Base-by-base conservation (phyloP, 352 stramenopile genomes). In the Peronospora destructor region DNA sequence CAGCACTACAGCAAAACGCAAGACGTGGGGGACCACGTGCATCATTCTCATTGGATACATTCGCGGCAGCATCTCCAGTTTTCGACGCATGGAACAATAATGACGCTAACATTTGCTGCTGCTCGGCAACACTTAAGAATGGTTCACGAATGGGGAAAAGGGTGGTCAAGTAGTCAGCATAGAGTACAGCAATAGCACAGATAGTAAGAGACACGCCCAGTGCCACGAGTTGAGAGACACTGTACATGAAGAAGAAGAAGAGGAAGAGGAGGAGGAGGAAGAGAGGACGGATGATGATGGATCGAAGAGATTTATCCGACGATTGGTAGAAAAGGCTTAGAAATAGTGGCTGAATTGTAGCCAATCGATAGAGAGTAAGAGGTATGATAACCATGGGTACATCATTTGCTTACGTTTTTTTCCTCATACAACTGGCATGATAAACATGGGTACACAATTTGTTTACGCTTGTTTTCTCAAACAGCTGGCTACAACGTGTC, bases 1-100 rank as follows among this genome's bases (percentile, higher is more conserved):
- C 81, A 8, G 75, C 81, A 45, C 77, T 89, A 49, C 81, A 92
- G 64, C 81, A 92, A 57, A 90, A 90, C 11, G 81, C 81, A 4
- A 92, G 47, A 0, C 78, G 75, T 7, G 76, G 73, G 6, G 38
- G 34, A 5, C 37, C 29, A n/a, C 45, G 49, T 39, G 48, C 6
- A 2, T 50, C 34, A 17, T 37, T 23, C 10, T 28, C 37, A 4
- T 14, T 44, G n/a, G 29, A 58, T 10, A 48, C 42, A 34, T 33
- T 44, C 1, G 38, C 23, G 11, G 50, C 48, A 12, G 33, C 48
- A 21, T 47, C 13, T 8, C 53, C 56, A 21, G 51, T 50, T 38
- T 73, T 71, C 17, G 47, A 59, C 17, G 73, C 71, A 42, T 85
- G 68, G 56, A 84, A 88, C 33, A 75, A 49, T 45, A 91, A 58